Evolutionary conservation across 2,329 filamentous ascomycete species (phyloP), one percentile per base, ranked within the genome.

Genomic region (Xylaria sp.): DNA sequence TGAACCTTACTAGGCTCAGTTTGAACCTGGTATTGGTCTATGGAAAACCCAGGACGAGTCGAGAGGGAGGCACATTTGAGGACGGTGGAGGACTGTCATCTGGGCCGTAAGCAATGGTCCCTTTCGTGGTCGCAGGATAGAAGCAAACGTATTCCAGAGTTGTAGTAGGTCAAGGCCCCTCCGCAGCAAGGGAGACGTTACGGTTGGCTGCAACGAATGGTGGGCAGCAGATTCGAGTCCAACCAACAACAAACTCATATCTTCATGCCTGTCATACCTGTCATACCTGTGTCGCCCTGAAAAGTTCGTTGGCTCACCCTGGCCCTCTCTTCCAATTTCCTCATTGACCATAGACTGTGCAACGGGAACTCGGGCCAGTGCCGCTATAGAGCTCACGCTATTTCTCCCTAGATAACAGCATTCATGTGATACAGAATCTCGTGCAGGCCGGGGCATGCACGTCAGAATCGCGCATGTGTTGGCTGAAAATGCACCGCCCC

Each of bases 201-300:
- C 39, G 39, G 39, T 41, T 10, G 39, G 39, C 39, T 43, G 52
- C 59, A 60, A 36, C 58, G 18, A 60, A 20, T 33, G 60, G 65
- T 60, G 25, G 41, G 43, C 63, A 68, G 61, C 62, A 57, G 54
- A 36, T 28, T 59, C 48, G n/a, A 46, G 28, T 66, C 62, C 69
- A 67, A 51, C 65, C 66, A 71, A 70, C 69, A 61, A 63, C 59
- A 62, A 60, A 49, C 65, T 25, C 18, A 41, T n/a, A 46, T 60
- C 15, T 23, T 33, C 20, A 36, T 33, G 28, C 18, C 7, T 20
- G 7, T 28, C 51, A 64, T 57, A 39, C 18, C 7, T 20, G 7
- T 28, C 51, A 64, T 57, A 39, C 36, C 54, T 39, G 56, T 57
- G 39, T 23, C 58, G 20, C 52, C 39, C 43, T 20, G 61, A 15